Percentiles rank a stretch among this genome's conserved stretches.
Evolutionary conservation across 169 alveolate species (phyloP).

Genomic region (Plasmodium inui): DNA sequence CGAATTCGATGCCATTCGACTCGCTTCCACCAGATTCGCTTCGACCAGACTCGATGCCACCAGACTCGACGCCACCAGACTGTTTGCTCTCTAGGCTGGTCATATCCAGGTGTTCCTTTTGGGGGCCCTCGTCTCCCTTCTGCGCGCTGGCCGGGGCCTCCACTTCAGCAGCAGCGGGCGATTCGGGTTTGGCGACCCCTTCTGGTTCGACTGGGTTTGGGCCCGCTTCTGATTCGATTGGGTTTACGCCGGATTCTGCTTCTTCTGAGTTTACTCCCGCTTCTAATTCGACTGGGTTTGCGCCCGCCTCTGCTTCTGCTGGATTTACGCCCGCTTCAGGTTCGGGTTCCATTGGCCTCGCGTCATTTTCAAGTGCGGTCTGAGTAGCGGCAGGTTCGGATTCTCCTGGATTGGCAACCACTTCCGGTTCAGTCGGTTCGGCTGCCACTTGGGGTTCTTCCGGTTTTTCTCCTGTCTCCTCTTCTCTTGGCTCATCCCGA

Average conservation of each 20-base stretch:
- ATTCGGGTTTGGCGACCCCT: not conserved
- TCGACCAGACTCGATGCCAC: too few relatives aligned
- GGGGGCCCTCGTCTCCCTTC: not conserved
- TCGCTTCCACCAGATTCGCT: too few relatives aligned
- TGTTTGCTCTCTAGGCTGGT: not conserved
- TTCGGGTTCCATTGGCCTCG: not conserved
- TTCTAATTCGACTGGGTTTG: not conserved
- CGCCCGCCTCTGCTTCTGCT: not conserved
- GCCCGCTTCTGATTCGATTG: not conserved
- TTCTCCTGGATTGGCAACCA: not conserved
- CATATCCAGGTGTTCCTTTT: not conserved
- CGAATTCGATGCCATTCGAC: not conserved
- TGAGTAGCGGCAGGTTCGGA: not conserved
- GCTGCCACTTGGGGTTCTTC: constrained; percentile 39
- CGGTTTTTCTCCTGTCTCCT: constrained; percentile 37
- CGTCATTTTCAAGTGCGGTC: not conserved
- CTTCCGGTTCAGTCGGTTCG: constrained; percentile 25
- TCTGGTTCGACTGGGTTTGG: not conserved
- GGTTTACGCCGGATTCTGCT: not conserved
- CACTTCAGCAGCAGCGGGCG: not conserved
- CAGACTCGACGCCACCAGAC: not conserved
- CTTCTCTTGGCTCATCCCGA: too few relatives aligned
- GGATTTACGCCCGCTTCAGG: not conserved
- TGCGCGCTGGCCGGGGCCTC: not conserved
- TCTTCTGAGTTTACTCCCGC: too few relatives aligned